phyloP scores from a whole-genome alignment of 2,329 filamentous ascomycete species.

The Trichoderma sp. region DNA sequence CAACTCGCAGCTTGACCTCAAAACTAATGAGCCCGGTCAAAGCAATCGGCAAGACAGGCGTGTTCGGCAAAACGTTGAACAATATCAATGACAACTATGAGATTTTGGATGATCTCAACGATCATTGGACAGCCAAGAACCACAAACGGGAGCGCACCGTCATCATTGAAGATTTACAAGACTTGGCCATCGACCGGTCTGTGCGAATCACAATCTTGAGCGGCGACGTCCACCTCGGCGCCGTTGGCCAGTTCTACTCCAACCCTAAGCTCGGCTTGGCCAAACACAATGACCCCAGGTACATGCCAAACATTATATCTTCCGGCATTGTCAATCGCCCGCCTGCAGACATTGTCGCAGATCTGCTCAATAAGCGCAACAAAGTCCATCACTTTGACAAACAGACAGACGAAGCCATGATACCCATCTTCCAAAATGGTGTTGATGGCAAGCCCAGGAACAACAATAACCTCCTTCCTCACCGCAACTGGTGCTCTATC shows the following conservation, averaged over 20 bases:
- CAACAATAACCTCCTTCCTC: slow-evolving; percentile 84
- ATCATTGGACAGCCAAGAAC: slow-evolving; percentile 96
- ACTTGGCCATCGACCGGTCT: slow-evolving; percentile 89
- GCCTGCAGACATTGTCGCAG: slow-evolving; percentile 82
- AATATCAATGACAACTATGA: slow-evolving; percentile 90
- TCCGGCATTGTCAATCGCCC: slow-evolving; percentile 94
- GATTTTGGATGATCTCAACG: slow-evolving; percentile 87
- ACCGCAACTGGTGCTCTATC: slow-evolving; percentile 95
- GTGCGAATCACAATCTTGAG: slow-evolving; percentile 89
- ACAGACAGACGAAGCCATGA: slow-evolving; percentile 92
- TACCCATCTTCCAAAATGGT: slow-evolving; percentile 86
- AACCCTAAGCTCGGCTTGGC: slow-evolving; percentile 76
- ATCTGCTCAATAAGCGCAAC: slow-evolving; percentile 91
- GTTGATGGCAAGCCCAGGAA: slow-evolving; percentile 88
- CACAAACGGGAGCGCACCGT: slow-evolving; percentile 89
- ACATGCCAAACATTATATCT: slow-evolving; percentile 94
- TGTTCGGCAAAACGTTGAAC: slow-evolving; percentile 80
- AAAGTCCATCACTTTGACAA: slow-evolving; percentile 72
- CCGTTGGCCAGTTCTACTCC: slow-evolving; percentile 92
- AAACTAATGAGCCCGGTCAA: slow-evolving; percentile 86
- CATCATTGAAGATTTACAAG: slow-evolving; percentile 87
- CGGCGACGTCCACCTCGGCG: slow-evolving; percentile 91
- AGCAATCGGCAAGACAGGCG: slow-evolving; percentile 76
- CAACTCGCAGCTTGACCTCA: slow-evolving; percentile 67
- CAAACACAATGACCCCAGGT: slow-evolving; percentile 90